Evolutionary conservation across 1,139 yeast genomes (phyloP).

Genomic region (Diutina ranongensis): DNA sequence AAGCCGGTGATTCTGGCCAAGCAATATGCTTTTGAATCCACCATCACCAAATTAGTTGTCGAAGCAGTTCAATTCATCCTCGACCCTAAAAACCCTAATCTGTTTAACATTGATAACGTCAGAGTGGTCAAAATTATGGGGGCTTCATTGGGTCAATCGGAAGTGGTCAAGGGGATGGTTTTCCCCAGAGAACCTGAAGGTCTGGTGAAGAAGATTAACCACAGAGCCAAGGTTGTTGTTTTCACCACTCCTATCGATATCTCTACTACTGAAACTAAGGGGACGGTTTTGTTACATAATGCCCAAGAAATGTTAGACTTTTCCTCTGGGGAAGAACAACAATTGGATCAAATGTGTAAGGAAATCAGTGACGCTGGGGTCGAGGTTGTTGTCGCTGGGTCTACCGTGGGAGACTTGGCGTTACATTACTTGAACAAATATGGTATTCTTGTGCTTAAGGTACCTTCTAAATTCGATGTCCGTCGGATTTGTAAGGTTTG

Average conservation of each 20-base stretch:
- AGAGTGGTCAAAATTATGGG: slow-evolving; percentile 98
- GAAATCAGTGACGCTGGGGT: slow-evolving; percentile 81
- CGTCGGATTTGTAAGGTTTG: slow-evolving; percentile 93
- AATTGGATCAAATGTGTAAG: slow-evolving; percentile 76
- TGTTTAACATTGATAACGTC: slow-evolving; percentile 81
- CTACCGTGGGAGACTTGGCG: slow-evolving; percentile 86
- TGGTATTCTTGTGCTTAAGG: slow-evolving; percentile 74
- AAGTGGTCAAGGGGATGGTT: slow-evolving; percentile 93
- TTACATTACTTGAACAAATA: slow-evolving; percentile 86
- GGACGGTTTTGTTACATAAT: slow-evolving; percentile 88
- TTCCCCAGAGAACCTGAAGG: slow-evolving; percentile 97
- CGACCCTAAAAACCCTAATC: slow-evolving; percentile 47
- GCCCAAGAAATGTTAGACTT: slow-evolving; percentile 96
- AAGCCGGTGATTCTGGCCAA: slow-evolving; percentile 87
- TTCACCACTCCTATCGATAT: slow-evolving; percentile 92
- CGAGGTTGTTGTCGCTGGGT: slow-evolving; percentile 82
- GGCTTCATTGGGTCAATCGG: slow-evolving; percentile 58
- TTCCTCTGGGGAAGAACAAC: slow-evolving; percentile 92
- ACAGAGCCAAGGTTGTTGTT: slow-evolving; percentile 76
- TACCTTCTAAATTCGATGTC: slow-evolving; percentile 86
- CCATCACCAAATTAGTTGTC: slow-evolving; percentile 66
- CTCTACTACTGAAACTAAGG: slow-evolving; percentile 92
- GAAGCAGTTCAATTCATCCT: slow-evolving; percentile 76
- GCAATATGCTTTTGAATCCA: slow-evolving; percentile 81
- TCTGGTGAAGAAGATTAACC: slow-evolving; percentile 48